These are phyloP conservation scores for Globisporangium orthogonon DNA, from an alignment of 352 stramenopile species.

Conservation along the genomic window DNA sequence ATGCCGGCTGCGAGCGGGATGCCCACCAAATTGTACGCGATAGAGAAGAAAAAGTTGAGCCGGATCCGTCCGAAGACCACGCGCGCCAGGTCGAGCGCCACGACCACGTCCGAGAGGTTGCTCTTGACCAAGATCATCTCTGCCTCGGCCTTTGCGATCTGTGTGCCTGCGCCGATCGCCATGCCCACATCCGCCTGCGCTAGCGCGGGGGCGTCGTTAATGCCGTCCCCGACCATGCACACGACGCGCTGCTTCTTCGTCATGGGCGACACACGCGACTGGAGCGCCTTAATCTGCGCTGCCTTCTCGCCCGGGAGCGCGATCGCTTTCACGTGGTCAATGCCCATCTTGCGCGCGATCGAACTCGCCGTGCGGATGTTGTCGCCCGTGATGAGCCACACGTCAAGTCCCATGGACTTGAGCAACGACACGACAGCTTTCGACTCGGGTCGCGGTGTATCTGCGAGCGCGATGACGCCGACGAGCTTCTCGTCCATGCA, in stretches of 20 bases:
- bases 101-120: conserved; percentile 76
- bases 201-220: conserved; percentile 94
- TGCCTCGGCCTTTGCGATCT: conserved; percentile 83
- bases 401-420: conserved; percentile 75
- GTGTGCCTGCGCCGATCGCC: conserved; percentile 88
- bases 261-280: conserved; percentile 59
- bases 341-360: conserved; percentile 87
- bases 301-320: conserved; percentile 93
- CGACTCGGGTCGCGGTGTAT: conserved; percentile 69
- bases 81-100: conserved; percentile 74
- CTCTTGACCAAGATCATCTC: conserved; percentile 89
- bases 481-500: conserved; percentile 61
- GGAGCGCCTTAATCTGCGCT: conserved; percentile 83
- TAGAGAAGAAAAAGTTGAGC: conserved; percentile 86
- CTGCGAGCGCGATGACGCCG: conserved; percentile 70
- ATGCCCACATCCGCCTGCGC: conserved; percentile 91
- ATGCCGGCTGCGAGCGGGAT: conserved; percentile 82
- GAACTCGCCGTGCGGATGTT: conserved; percentile 88
- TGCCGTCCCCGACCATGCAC: conserved; percentile 92
- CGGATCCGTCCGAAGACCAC: conserved; percentile 80
- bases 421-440: conserved; percentile 66
- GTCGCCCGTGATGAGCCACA: conserved; percentile 90
- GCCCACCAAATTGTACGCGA: conserved; percentile 81
- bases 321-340: conserved; percentile 83
- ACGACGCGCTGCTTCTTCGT: conserved; percentile 80